Percentiles rank a stretch among this genome's conserved stretches.
These are phyloP conservation scores for Fraxinus anomala DNA, from an alignment of 257 asterid genomes.

Conservation along the genomic window DNA sequence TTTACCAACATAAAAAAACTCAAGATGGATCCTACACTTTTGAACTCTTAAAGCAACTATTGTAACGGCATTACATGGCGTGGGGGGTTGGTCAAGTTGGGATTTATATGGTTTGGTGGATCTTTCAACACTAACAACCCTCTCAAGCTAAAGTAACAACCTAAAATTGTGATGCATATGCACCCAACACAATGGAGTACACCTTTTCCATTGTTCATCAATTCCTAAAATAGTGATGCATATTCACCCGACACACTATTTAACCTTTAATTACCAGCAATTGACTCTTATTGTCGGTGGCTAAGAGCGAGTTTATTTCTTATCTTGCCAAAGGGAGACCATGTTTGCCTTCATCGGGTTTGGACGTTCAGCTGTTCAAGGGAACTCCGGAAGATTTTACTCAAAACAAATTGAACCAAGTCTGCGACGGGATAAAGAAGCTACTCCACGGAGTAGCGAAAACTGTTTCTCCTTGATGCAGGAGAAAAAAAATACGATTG, in stretches of 20 bases:
- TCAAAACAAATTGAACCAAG: no score
- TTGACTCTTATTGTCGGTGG: no score
- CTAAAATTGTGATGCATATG: not conserved
- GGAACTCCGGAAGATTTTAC: no score
- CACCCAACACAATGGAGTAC: not conserved
- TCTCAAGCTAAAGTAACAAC: no score
- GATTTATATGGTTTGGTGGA: not conserved
- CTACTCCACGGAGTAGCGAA: no score
- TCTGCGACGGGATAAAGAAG: no score
- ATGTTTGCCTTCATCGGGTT: no score
- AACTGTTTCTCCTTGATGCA: no score
- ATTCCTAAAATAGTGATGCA: not conserved
- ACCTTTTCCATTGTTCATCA: not conserved
- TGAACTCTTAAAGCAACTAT: not conserved
- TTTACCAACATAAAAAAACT: not conserved
- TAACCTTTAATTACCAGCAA: not conserved
- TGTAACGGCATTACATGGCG: not conserved
- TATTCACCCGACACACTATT: not conserved
- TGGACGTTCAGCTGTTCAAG: no score
- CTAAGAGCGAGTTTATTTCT: no score
- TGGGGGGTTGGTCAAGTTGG: not conserved
- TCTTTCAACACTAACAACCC: not conserved
- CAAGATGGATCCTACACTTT: not conserved
- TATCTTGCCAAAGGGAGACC: no score
- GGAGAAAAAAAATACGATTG: no score